Evolutionary conservation across 352 stramenopile genomes (phyloP).

Genomic region (Phytophthora cactorum): DNA sequence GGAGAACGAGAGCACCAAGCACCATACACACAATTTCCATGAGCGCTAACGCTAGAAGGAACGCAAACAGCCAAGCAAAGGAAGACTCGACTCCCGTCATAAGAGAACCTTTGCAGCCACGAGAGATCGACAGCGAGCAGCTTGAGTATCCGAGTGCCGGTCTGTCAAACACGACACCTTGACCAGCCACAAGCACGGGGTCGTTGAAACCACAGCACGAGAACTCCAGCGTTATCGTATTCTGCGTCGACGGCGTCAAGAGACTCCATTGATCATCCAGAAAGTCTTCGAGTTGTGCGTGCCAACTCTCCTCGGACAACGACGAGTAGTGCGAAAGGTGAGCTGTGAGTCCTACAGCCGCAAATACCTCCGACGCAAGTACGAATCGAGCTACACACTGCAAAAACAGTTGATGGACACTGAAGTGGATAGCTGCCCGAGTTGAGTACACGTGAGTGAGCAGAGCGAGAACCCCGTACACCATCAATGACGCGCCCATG

Average conservation of each 20-base stretch:
- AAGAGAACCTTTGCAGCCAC: conserved; percentile 45
- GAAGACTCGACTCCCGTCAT: conserved; percentile 41
- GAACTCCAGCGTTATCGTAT: conserved; percentile 50
- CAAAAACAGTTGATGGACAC: conserved; percentile 55
- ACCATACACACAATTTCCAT: conserved; percentile 37
- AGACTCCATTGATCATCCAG: conserved; percentile 52
- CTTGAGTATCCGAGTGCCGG: conserved; percentile 38
- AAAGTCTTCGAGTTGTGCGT: conserved; percentile 32
- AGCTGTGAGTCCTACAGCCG: conserved; percentile 36
- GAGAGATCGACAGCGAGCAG: conserved; percentile 45
- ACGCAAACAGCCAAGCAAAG: conserved; percentile 55
- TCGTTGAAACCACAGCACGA: conserved; percentile 65
- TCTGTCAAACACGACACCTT: conserved; percentile 54
- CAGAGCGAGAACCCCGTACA: conserved; percentile 37
- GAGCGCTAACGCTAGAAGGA: conserved; percentile 44
- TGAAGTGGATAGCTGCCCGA: conserved; percentile 39
- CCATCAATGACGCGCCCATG: conserved; percentile 40
- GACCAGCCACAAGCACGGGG: conserved; percentile 35
- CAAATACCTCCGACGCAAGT: conserved; percentile 34
- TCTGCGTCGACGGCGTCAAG: conserved; percentile 34
- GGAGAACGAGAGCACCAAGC: conserved; percentile 35
- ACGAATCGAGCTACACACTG: conserved; percentile 30
- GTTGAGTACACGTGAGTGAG: conserved; percentile 45
- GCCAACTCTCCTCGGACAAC: conserved; percentile 33
- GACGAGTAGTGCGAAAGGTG: conserved; percentile 49